phyloP scores from a whole-genome alignment of 331 rosid genomes.

The Ulmus americana region DNA sequence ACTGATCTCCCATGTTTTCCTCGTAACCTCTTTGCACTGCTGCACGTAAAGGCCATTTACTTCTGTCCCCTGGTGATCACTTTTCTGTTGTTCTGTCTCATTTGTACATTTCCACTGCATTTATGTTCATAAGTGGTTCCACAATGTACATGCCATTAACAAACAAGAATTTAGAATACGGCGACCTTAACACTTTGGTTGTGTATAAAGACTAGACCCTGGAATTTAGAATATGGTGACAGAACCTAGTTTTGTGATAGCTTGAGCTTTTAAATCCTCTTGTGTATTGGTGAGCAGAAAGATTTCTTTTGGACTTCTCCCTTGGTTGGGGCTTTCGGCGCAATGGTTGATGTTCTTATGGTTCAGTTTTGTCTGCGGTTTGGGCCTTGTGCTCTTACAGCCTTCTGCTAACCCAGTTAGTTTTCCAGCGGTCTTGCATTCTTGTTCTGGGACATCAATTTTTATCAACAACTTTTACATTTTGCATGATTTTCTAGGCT shows the following conservation, averaged over 20 bases:
- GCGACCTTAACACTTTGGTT: background rate
- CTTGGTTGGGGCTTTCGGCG: background rate
- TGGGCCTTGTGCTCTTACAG: conserved; percentile 3
- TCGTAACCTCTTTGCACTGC: background rate
- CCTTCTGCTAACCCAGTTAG: conserved; percentile 12
- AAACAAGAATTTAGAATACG: background rate
- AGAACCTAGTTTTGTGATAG: background rate
- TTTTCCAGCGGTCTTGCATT: background rate
- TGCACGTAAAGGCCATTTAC: background rate
- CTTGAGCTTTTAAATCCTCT: background rate
- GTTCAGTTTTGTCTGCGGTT: background rate
- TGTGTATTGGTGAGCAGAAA: background rate
- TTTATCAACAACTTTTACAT: background rate
- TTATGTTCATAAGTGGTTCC: background rate
- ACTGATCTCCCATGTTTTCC: background rate
- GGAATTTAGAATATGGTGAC: background rate
- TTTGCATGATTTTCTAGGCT: conserved; percentile 15
- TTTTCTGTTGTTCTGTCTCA: background rate
- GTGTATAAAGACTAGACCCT: background rate
- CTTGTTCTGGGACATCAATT: background rate
- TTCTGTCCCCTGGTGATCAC: background rate
- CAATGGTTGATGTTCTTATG: background rate
- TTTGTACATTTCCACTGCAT: background rate
- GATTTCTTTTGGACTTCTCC: background rate
- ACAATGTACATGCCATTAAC: background rate